Conservation (phyloP, 176 grass and related monocot genomes). For the Avena atlantica region DNA sequence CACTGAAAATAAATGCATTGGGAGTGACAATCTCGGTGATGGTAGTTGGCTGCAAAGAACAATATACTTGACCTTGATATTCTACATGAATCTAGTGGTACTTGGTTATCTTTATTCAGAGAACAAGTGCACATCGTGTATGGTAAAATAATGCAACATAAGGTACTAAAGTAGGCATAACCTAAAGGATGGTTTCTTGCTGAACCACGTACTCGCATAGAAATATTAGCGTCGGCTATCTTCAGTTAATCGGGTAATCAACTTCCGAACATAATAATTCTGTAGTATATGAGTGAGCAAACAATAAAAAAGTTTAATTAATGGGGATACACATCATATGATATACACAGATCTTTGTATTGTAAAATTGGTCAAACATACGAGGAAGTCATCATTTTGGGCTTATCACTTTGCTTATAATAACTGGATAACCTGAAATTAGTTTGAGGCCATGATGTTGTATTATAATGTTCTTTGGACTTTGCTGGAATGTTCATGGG, state of each 20-base stretch:
- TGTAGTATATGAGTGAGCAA: not conserved
- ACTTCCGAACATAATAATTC: not conserved
- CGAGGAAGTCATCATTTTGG: constrained; percentile 7
- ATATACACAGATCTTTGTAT: not conserved
- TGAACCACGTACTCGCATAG: not conserved
- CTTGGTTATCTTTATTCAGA: constrained; percentile 14
- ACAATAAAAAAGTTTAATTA: constrained; percentile 14
- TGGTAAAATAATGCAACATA: constrained; percentile 13
- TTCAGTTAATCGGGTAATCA: constrained; percentile 10
- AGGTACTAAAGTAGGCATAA: not conserved
- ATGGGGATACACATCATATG: constrained; percentile 4
- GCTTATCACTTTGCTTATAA: constrained; percentile 29
- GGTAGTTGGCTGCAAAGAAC: not conserved
- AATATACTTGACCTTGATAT: constrained; percentile 10
- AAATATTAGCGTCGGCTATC: constrained; percentile 23
- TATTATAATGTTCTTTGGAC: constrained; percentile 53
- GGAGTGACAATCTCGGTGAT: not conserved
- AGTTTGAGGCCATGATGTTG: constrained; percentile 31
- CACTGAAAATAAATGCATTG: not conserved
- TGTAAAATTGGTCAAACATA: constrained; percentile 38
- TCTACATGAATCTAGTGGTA: not conserved
- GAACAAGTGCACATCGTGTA: not conserved
- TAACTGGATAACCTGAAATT: constrained; percentile 17
- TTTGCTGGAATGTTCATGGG: constrained; percentile 46
- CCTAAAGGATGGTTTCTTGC: constrained; percentile 16